phyloP scores from a whole-genome alignment of 805 yeast species.

The Zygotorulaspora chibaensis region DNA sequence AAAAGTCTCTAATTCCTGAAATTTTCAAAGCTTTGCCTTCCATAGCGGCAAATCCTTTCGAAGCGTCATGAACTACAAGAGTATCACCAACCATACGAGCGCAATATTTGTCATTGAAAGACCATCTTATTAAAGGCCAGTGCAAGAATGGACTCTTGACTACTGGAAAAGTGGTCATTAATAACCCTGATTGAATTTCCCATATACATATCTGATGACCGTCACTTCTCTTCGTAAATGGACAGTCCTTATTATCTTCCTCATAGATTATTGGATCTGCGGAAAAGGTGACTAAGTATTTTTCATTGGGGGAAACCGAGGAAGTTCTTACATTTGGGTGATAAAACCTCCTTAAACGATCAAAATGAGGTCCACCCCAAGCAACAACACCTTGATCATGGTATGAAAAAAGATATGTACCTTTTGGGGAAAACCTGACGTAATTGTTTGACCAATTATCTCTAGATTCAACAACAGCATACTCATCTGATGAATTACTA shows the following conservation, averaged over 20 bases:
- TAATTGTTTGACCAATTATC: constrained; percentile 82
- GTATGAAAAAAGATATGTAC: constrained; percentile 79
- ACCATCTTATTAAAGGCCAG: constrained; percentile 98
- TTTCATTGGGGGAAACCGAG: constrained; percentile 91
- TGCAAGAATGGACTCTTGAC: constrained; percentile 65
- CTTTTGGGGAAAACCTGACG: constrained; percentile 89
- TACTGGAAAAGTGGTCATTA: constrained; percentile 85
- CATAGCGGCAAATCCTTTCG: constrained; percentile 66
- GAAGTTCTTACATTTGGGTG: constrained; percentile 88
- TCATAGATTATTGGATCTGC: constrained; percentile 73
- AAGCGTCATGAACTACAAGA: constrained; percentile 81
- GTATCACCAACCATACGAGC: constrained; percentile 95
- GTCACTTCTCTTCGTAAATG: constrained; percentile 80
- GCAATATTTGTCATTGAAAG: constrained; percentile 84
- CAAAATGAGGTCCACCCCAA: constrained; percentile 89
- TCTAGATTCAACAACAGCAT: constrained; percentile 73
- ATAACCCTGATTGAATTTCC: constrained; percentile 80
- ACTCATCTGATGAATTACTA: constrained; percentile 65
- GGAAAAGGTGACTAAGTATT: constrained; percentile 83
- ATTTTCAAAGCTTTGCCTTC: constrained; percentile 83
- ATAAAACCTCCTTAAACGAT: constrained; percentile 66
- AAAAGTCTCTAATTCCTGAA: constrained; percentile 83
- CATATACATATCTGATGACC: constrained; percentile 94
- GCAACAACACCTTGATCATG: constrained; percentile 94
- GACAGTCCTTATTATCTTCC: constrained; percentile 60